These are phyloP conservation scores for Coffea eugenioides DNA, from an alignment of 257 asterid genomes.

Conservation along the genomic window DNA sequence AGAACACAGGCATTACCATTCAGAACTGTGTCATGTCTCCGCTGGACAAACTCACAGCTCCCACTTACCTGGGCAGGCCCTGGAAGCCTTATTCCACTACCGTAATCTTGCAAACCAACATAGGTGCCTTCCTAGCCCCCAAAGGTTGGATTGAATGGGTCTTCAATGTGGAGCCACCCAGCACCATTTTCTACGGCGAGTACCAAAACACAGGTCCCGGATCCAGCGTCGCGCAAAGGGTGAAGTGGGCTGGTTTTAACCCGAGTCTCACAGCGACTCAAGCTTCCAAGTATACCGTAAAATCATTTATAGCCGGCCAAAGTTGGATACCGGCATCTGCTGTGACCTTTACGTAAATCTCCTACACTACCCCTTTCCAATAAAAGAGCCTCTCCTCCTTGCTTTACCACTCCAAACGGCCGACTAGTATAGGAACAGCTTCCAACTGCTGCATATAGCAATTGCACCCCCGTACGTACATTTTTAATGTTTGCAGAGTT, in stretches of 20 bases:
- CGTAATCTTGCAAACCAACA: constrained; percentile 44
- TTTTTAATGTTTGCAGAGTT: not conserved
- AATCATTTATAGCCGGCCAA: constrained; percentile 49
- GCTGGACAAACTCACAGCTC: constrained; percentile 30
- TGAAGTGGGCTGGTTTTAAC: constrained; percentile 64
- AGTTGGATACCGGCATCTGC: constrained; percentile 47
- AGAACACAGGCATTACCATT: constrained; percentile 58
- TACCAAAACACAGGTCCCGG: constrained; percentile 66
- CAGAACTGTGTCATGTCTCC: constrained; percentile 52
- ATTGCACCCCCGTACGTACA: not conserved
- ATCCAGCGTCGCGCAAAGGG: constrained; percentile 36
- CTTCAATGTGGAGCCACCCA: constrained; percentile 38
- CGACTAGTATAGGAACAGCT: not conserved
- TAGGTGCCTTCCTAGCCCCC: constrained; percentile 52
- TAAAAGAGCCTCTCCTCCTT: not conserved
- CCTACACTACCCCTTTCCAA: not conserved
- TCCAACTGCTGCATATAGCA: not conserved
- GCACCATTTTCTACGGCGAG: constrained; percentile 64
- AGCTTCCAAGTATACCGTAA: constrained; percentile 50
- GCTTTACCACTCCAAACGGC: not conserved
- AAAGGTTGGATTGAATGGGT: constrained; percentile 72
- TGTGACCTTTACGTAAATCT: constrained; percentile 28
- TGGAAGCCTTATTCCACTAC: constrained; percentile 68
- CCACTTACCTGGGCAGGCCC: constrained; percentile 69
- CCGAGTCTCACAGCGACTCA: constrained; percentile 33